phyloP scores from a whole-genome alignment of 352 stramenopile species.

The Phytophthora macrochlamydospora region DNA sequence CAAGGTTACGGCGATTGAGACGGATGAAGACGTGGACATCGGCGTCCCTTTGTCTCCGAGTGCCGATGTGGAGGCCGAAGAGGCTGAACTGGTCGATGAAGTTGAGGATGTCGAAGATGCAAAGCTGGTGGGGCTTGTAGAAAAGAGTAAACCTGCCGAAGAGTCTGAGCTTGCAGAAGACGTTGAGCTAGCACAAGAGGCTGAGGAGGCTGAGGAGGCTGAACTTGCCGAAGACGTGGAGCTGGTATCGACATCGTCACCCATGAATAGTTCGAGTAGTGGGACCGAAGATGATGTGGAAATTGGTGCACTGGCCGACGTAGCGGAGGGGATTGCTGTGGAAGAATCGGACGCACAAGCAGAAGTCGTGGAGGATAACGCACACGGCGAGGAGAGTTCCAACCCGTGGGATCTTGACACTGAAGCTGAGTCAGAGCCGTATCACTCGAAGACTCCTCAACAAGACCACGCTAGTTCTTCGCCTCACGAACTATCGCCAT shows the following conservation, averaged over 20 bases:
- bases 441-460: slow-evolving; percentile 11
- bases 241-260: slow-evolving; percentile 12
- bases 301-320: slow-evolving; percentile 42
- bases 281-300: slow-evolving; percentile 34
- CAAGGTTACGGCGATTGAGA: slow-evolving; percentile 14
- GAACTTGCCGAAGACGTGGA: slow-evolving; percentile 1
- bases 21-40: slow-evolving; percentile 23
- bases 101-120: slow-evolving; percentile 14
- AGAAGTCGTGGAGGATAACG: slow-evolving; percentile 24
- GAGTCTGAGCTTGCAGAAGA: slow-evolving; percentile 22
- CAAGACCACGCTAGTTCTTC: slow-evolving; percentile 12
- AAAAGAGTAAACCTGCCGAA: slow-evolving; percentile 4
- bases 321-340: slow-evolving; percentile 37
- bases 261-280: slow-evolving; percentile 11
- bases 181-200: slow-evolving; percentile 11
- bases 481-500: slow-evolving; percentile 12
- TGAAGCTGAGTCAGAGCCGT: slow-evolving; percentile 23
- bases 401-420: slow-evolving; percentile 34
- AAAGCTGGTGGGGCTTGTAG: slow-evolving; percentile 7
- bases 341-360: slow-evolving; percentile 20
- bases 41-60: slow-evolving; percentile 15
- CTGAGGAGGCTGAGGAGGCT: slow-evolving; percentile 11
- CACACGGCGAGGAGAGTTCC: slow-evolving; percentile 10
- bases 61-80: slow-evolving; percentile 14
- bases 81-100: slow-evolving; percentile 2